Percentiles rank a stretch among this genome's conserved stretches.
These are phyloP conservation scores for Isoetes taiwanensis DNA, from an alignment of 75 land plant species.

Conservation along the genomic window DNA sequence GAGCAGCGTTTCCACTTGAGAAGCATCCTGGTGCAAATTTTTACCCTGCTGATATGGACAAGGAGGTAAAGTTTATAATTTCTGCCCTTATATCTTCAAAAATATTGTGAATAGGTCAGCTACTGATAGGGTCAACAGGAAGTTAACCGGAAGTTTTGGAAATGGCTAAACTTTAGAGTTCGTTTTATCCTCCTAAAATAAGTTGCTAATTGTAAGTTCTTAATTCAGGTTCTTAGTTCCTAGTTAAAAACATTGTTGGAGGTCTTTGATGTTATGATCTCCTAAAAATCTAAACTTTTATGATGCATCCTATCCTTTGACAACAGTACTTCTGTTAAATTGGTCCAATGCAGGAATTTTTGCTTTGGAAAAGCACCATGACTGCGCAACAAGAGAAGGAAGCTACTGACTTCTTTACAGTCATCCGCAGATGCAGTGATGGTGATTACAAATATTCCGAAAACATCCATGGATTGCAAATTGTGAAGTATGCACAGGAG, in stretches of 20 bases:
- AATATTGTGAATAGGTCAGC: no score
- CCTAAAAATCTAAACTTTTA: no score
- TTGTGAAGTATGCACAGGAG: constrained; percentile 59
- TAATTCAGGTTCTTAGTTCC: no score
- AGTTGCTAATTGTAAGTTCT: no score
- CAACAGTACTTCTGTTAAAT: not conserved
- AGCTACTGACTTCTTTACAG: constrained; percentile 61
- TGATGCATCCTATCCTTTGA: constrained; percentile 7
- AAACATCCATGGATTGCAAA: constrained; percentile 25
- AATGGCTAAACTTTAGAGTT: no score
- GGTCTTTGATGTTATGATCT: no score
- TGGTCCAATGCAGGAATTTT: constrained; percentile 44
- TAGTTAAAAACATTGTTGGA: no score
- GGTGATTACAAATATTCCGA: constrained; percentile 5
- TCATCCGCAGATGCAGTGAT: constrained; percentile 41
- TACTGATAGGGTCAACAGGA: no score
- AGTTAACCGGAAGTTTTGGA: no score
- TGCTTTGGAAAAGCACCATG: constrained; percentile 49
- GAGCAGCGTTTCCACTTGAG: constrained; percentile 58
- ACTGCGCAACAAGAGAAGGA: constrained; percentile 37
- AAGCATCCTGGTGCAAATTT: constrained; percentile 88
- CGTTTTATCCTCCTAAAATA: no score
- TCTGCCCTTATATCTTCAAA: no score
- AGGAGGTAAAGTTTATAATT: constrained; percentile 37
- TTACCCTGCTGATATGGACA: constrained; percentile 93